A percentile compares a stretch with the other conserved stretches of the same genome.
phyloP scores from a whole-genome alignment of 345 rosid genomes.

The Clausena lansium region DNA sequence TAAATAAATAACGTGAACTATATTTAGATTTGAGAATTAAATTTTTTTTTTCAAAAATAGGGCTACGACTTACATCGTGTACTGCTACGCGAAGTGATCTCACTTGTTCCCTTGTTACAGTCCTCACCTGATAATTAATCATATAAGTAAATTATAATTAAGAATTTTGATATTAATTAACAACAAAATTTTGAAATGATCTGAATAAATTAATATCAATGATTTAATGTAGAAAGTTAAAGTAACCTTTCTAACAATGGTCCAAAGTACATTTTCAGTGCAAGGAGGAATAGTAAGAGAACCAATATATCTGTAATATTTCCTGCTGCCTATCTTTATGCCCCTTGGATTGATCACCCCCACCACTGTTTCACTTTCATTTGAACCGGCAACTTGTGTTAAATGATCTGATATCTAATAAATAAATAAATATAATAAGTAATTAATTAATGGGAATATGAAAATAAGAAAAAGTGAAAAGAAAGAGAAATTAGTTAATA shows the following conservation, averaged over 20 bases:
- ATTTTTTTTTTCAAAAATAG: too few relatives aligned
- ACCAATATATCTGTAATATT: constrained; percentile 74
- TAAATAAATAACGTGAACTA: not conserved
- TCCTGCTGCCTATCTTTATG: constrained; percentile 51
- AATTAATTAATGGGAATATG: not conserved
- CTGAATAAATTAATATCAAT: not conserved
- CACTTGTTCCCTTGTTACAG: constrained; percentile 59
- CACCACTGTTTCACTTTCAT: constrained; percentile 25
- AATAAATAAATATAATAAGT: not conserved
- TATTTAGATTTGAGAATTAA: too few relatives aligned
- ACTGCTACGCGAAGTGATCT: constrained; percentile 67
- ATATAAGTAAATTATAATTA: not conserved
- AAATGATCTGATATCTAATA: constrained; percentile 44
- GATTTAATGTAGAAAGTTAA: not conserved
- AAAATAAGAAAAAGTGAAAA: too few relatives aligned
- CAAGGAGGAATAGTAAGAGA: constrained; percentile 95
- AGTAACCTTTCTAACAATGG: constrained; percentile 53
- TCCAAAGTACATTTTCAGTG: constrained; percentile 72
- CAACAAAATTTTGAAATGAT: not conserved
- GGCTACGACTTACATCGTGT: constrained; percentile 56
- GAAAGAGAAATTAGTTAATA: too few relatives aligned
- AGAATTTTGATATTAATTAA: not conserved
- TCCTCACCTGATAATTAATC: constrained; percentile 44
- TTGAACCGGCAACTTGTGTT: constrained; percentile 25
- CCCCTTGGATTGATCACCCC: constrained; percentile 56